A percentile compares a stretch with the other conserved stretches of the same genome.
phyloP scores from a whole-genome alignment of 768 basidiomycete genomes.

The Lactarius vividus region DNA sequence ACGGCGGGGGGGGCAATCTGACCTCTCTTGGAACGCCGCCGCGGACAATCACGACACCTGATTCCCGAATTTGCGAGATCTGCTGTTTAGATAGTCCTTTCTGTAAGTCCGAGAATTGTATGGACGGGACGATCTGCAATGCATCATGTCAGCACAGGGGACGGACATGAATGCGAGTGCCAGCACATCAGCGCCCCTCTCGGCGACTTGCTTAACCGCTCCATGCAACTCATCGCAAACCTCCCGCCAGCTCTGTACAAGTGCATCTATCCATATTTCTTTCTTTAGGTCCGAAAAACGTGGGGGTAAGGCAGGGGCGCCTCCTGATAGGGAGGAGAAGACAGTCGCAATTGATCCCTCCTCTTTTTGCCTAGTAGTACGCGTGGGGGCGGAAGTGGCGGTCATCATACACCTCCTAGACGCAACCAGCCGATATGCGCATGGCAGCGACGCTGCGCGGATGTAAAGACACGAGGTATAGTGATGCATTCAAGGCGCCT shows the following conservation, averaged over 20 bases:
- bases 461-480: not conserved
- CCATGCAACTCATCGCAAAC: constrained; percentile 49
- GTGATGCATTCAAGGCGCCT: constrained; percentile 1
- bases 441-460: not conserved
- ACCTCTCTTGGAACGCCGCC: constrained; percentile 57
- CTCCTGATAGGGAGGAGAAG: constrained; percentile 45
- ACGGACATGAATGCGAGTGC: not conserved
- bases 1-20: constrained; percentile 26
- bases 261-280: constrained; percentile 44
- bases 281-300: constrained; percentile 63
- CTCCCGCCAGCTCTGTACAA: constrained; percentile 53
- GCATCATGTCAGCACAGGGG: not conserved
- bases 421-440: constrained; percentile 5
- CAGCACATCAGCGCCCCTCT: constrained; percentile 47
- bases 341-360: constrained; percentile 46
- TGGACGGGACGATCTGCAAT: constrained; percentile 49
- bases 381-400: not conserved
- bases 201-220: constrained; percentile 47
- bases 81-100: constrained; percentile 48
- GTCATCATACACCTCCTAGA: constrained; percentile 4
- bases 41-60: constrained; percentile 55
- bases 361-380: constrained; percentile 27
- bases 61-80: constrained; percentile 44
- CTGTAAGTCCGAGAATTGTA: constrained; percentile 45
- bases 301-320: constrained; percentile 44